Percentiles rank a stretch among this genome's conserved stretches.
Conservation (phyloP, 192 early-diverging fungal genomes). For the Lobulomyces angularis region DNA sequence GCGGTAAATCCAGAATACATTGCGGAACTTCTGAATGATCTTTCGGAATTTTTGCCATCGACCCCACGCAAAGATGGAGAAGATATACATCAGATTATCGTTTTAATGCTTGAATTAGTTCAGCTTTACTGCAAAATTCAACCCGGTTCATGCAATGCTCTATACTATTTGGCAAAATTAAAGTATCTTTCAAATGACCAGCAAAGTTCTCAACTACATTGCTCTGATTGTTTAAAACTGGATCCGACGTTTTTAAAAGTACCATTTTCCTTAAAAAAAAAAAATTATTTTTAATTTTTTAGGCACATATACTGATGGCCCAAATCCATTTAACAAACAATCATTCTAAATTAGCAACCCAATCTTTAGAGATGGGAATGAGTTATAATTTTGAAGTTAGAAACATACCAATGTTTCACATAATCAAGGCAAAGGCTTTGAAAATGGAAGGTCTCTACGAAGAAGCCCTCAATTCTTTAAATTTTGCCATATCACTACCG, state of each 20-base stretch:
- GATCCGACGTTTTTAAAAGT: constrained; percentile 26
- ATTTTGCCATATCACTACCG: constrained; percentile 20
- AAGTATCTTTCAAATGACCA: constrained; percentile 26
- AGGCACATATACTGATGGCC: constrained; percentile 33
- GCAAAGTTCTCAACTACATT: constrained; percentile 14
- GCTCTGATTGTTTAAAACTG: constrained; percentile 20
- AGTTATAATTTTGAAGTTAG: constrained; percentile 41
- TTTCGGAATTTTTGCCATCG: constrained; percentile 22
- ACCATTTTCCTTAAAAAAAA: constrained; percentile 3
- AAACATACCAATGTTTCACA: constrained; percentile 22
- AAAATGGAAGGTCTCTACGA: constrained; percentile 21
- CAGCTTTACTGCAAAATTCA: constrained; percentile 21
- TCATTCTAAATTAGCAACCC: constrained; percentile 14
- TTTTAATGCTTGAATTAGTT: constrained; percentile 16
- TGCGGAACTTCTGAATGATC: constrained; percentile 22
- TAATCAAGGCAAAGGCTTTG: constrained; percentile 26
- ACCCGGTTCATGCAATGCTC: constrained; percentile 29
- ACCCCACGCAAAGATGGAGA: constrained; percentile 22
- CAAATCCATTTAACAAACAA: constrained; percentile 27
- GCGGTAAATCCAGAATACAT: constrained; percentile 32
- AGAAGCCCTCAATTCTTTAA: constrained; percentile 22
- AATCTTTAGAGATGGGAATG: constrained; percentile 35
- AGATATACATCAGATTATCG: constrained; percentile 15
- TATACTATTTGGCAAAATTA: constrained; percentile 24
- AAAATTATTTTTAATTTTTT: neutral